Conservation (phyloP, 176 grass and related monocot genomes). For the Neostapfia colusana region DNA sequence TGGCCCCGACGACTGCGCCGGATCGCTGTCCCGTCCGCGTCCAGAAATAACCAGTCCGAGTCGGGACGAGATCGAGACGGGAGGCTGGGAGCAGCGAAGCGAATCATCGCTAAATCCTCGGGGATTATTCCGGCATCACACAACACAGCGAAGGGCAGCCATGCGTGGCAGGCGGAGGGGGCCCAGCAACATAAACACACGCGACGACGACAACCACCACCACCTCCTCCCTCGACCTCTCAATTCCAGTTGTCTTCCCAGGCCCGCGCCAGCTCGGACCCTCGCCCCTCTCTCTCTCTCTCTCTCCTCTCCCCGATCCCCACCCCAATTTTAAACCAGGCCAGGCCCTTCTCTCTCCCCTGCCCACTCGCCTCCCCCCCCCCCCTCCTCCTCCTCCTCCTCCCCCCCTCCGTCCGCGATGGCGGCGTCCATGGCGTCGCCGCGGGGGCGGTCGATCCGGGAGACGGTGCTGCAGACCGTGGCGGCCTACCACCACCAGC, state of each 20-base stretch:
- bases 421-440: constrained; percentile 64
- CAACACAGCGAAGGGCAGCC: too few species aligned
- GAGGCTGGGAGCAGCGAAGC: neutral
- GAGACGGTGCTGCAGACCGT: constrained; percentile 84
- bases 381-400: neutral
- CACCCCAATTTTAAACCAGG: constrained; percentile 39
- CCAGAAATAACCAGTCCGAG: too few species aligned
- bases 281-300: neutral
- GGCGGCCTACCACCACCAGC: constrained; percentile 73
- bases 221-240: constrained; percentile 19
- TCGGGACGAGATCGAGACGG: too few species aligned
- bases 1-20: neutral
- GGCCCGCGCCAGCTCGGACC: constrained; percentile 47
- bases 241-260: constrained; percentile 46
- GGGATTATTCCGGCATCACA: constrained; percentile 42
- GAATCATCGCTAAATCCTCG: constrained; percentile 5
- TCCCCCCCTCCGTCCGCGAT: constrained; percentile 13
- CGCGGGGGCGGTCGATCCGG: constrained; percentile 68
- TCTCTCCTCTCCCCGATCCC: too few species aligned
- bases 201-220: constrained; percentile 27
- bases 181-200: constrained; percentile 20
- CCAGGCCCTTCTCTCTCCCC: neutral
- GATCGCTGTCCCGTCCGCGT: neutral
- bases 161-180: too few species aligned
- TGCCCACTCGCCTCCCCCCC: constrained; percentile 10